Evolutionary conservation across 768 basidiomycete genomes (phyloP).

Genomic region (Suillus clintonianus): DNA sequence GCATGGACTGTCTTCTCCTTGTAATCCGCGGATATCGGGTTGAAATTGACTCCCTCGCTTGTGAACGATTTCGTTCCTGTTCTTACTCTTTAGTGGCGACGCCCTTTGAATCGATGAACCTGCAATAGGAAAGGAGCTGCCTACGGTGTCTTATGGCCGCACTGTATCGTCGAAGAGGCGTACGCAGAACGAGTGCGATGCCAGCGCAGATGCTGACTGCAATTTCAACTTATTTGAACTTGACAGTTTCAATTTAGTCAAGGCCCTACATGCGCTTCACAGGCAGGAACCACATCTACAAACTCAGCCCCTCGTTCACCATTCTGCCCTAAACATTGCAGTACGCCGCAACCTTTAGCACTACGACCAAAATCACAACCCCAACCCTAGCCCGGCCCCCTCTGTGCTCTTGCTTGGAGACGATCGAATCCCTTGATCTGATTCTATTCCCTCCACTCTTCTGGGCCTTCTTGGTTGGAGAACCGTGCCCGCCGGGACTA

Average conservation of each 20-base stretch:
- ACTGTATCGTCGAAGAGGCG: not conserved
- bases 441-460: not conserved
- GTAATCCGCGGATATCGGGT: not conserved
- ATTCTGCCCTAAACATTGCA: not conserved
- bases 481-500: not conserved
- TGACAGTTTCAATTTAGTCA: not conserved
- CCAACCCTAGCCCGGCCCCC: not conserved
- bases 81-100: not conserved
- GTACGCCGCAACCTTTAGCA: not conserved
- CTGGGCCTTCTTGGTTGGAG: not conserved
- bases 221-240: not conserved
- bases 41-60: not conserved
- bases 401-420: not conserved
- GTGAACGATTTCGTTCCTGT: not conserved
- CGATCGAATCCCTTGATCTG: not conserved
- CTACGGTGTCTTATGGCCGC: not conserved
- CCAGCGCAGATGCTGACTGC: not conserved
- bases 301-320: no score
- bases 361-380: no score
- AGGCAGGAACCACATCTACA: not conserved
- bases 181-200: not conserved
- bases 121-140: not conserved
- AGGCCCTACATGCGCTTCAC: not conserved
- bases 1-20: not conserved
- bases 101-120: not conserved